Evolutionary conservation across 2,329 filamentous ascomycete species (phyloP).

Genomic region (Emergomyces orientalis): DNA sequence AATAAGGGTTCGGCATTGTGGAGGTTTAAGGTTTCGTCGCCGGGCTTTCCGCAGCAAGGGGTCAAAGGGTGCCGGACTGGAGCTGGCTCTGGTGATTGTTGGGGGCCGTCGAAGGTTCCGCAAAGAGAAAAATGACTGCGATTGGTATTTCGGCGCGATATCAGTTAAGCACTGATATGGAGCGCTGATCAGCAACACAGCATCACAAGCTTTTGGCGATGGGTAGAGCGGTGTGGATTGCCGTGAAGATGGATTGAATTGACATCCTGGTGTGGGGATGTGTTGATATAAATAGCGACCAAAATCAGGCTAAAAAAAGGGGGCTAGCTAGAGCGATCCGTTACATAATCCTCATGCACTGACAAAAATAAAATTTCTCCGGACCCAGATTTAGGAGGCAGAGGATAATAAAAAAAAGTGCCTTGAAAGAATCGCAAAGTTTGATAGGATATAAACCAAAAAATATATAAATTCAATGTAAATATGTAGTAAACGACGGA

Average conservation of each 20-base stretch:
- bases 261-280: background rate
- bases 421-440: background rate
- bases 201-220: background rate
- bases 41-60: background rate
- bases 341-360: constrained; percentile 1
- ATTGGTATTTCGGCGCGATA: background rate
- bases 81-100: background rate
- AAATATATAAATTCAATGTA: background rate
- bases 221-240: background rate
- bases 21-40: background rate
- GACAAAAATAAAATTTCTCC: no score
- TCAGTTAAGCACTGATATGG: background rate
- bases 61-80: background rate
- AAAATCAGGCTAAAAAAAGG: background rate
- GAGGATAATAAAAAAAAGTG: background rate
- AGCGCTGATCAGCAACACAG: background rate
- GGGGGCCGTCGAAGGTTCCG: background rate
- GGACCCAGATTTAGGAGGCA: background rate
- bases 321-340: background rate
- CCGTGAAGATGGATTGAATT: background rate
- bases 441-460: background rate
- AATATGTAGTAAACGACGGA: background rate
- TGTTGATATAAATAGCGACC: background rate
- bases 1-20: constrained; percentile 4
- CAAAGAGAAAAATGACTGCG: background rate